Percentiles rank a stretch among this genome's conserved stretches.
These are phyloP conservation scores for Handroanthus guayacan DNA, from an alignment of 257 asterid species.

Conservation along the genomic window DNA sequence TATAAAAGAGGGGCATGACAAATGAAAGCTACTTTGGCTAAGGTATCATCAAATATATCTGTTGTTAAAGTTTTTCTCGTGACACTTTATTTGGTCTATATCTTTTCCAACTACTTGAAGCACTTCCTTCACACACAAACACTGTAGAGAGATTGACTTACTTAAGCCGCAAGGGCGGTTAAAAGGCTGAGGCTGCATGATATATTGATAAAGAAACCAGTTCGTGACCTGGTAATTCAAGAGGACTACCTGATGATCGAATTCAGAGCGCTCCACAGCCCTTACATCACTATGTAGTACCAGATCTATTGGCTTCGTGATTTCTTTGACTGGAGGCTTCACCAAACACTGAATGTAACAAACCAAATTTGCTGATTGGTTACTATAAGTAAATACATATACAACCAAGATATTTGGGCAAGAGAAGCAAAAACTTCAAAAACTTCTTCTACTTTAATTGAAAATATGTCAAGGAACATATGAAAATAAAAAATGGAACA, in stretches of 20 bases:
- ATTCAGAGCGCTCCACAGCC: constrained; percentile 90
- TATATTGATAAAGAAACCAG: not conserved
- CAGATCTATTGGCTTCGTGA: constrained; percentile 74
- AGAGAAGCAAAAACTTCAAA: not conserved
- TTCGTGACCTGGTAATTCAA: not conserved
- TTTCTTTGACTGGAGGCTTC: constrained; percentile 82
- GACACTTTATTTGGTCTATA: no score
- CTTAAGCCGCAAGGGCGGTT: no score
- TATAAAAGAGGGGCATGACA: no score
- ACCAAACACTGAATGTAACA: constrained; percentile 62
- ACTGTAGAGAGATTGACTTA: no score
- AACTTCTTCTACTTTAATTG: not conserved
- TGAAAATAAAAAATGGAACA: not conserved
- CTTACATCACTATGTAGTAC: constrained; percentile 79
- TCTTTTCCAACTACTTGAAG: no score
- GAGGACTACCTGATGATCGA: constrained; percentile 73
- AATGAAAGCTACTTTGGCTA: no score
- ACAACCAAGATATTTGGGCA: not conserved
- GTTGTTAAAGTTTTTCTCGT: no score
- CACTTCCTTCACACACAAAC: no score
- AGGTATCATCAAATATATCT: no score
- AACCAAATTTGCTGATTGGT: constrained; percentile 19
- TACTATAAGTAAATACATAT: not conserved
- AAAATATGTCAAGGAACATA: constrained; percentile 6
- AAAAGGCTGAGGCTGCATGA: no score